Evolutionary conservation across 192 early-diverging fungal genomes (phyloP).

Genomic region (Linderina pennispora): DNA sequence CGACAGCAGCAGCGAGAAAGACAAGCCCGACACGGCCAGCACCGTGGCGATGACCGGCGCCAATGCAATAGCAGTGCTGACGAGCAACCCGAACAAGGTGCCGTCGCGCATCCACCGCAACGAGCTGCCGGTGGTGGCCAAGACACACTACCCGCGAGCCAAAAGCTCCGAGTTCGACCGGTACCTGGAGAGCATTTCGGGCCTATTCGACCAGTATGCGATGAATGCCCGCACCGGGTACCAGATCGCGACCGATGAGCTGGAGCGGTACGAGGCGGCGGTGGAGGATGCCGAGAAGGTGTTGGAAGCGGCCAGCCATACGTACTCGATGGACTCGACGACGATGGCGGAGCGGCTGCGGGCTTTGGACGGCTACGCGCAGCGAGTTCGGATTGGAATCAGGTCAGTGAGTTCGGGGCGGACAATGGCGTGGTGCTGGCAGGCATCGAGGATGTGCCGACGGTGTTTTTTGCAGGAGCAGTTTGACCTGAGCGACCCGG

Average conservation of each 20-base stretch:
- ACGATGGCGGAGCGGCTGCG: conserved; percentile 47
- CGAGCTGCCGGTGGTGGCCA: conserved; percentile 44
- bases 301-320: conserved; percentile 24
- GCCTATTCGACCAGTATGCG: conserved; percentile 77
- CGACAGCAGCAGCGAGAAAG: not conserved
- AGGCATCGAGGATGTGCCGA: too few relatives aligned
- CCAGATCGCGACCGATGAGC: conserved; percentile 44
- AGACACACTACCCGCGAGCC: conserved; percentile 51
- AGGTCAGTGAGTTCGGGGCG: conserved; percentile 21
- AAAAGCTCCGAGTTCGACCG: conserved; percentile 76
- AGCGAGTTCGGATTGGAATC: conserved; percentile 50
- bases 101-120: conserved; percentile 44
- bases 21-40: not conserved
- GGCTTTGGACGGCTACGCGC: conserved; percentile 39
- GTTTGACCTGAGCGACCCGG: conserved; percentile 87
- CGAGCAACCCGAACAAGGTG: conserved; percentile 44
- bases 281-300: conserved; percentile 42
- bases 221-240: conserved; percentile 51
- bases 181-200: conserved; percentile 66
- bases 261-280: conserved; percentile 47
- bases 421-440: too few relatives aligned
- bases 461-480: conserved; percentile 78
- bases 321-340: conserved; percentile 47
- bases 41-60: conserved; percentile 6
- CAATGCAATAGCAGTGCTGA: conserved; percentile 45